Base-by-base conservation (phyloP, 139 green algal species). In the Micractinium sp. region DNA sequence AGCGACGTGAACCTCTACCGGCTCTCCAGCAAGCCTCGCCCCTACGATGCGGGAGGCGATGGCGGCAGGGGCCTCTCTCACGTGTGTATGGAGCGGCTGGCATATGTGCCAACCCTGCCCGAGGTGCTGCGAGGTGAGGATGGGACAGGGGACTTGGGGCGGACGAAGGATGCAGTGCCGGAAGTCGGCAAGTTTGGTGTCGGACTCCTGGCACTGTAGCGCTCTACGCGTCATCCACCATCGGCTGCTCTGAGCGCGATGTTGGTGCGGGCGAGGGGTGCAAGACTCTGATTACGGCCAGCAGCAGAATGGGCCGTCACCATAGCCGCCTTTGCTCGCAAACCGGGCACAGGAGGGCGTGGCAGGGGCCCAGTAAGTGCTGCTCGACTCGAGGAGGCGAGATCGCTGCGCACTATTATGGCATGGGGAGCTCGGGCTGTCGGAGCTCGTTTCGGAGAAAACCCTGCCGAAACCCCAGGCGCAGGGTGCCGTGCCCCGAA, bases 41-140 rank as follows among this genome's bases (percentile, higher is more conserved):
- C 33, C 22, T 87, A 87, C 41, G 61, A 77, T 16, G 61, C 82
- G 23, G 82, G 82, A 23, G 82, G 61, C 35, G 82, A 87, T 27
- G 82, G 82, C 82, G 82, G 61, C 61, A 87, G 39, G 35, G 82
- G 82, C 12, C 82, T 87, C 12, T 78, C 61, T 14, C 82, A 87
- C 33, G 61, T 76, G 1, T 76, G 61, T 27, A 29, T 66, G 3
- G 83, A 87, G 67, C 38, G 83, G 1, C 67, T 87, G 63, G 19
- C 39, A 22, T 87, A 80, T 27, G 67, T 80, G 36, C 83, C 83
- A 29, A 41, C 47, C 0, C 67, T 87, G 38, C 83, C 83, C 0
- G 71, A 87, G 7, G 83, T 87, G 27, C 83, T 87, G 67, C 41
- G 38, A 22, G 67, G 83, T 87, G 66, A 36, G 83, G 35, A 1